Conservation (phyloP, 2,329 filamentous ascomycete species). For the Simplicillium sp. region DNA sequence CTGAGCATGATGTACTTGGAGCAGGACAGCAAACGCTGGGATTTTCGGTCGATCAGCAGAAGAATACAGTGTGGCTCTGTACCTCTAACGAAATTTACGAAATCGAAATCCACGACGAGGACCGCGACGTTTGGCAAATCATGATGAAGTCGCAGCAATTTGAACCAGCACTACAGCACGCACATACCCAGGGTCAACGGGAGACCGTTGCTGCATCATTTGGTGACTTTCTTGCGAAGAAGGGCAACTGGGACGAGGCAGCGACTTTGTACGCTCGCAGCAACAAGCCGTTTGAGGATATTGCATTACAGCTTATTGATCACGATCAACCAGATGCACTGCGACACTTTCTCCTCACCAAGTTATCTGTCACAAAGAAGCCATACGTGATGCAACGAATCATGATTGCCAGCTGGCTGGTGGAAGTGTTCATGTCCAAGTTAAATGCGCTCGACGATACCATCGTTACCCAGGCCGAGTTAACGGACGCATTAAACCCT, state of each 20-base stretch:
- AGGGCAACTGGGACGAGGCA: constrained; percentile 75
- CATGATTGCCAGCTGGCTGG: constrained; percentile 91
- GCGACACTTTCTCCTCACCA: constrained; percentile 79
- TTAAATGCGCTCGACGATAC: constrained; percentile 91
- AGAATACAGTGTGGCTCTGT: constrained; percentile 97
- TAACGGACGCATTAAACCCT: constrained; percentile 62
- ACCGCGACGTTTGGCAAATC: constrained; percentile 88
- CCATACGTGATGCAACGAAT: constrained; percentile 81
- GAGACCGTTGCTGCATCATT: constrained; percentile 88
- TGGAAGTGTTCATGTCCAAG: constrained; percentile 96
- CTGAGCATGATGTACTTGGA: constrained; percentile 79
- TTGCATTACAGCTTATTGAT: constrained; percentile 85
- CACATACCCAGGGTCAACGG: constrained; percentile 69
- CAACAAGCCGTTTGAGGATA: constrained; percentile 94
- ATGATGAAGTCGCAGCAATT: constrained; percentile 83
- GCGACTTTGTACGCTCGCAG: constrained; percentile 88
- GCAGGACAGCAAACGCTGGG: constrained; percentile 72
- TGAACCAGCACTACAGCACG: constrained; percentile 78
- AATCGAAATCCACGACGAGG: constrained; percentile 82
- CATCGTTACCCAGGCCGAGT: constrained; percentile 78
- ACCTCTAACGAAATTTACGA: constrained; percentile 88
- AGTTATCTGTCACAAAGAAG: constrained; percentile 74
- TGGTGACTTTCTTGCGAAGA: constrained; percentile 76
- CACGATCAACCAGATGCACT: constrained; percentile 83
- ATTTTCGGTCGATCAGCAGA: constrained; percentile 80